phyloP scores from a whole-genome alignment of 208 protist species.

The Porcisia deanei region DNA sequence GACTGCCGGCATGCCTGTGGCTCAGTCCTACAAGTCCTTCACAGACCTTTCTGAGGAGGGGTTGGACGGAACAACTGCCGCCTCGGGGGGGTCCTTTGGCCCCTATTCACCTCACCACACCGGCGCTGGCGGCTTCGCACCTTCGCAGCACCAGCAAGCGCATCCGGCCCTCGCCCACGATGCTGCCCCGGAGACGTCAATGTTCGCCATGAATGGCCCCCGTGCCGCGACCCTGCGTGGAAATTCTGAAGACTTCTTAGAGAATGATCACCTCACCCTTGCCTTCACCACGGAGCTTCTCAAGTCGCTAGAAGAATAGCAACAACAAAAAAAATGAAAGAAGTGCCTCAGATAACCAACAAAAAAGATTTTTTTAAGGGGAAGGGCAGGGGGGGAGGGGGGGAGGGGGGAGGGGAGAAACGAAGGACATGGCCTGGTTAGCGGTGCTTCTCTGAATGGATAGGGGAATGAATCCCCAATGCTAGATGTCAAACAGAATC shows the following conservation, averaged over 20 bases:
- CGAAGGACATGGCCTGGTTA: neutral
- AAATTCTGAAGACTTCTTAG: slow-evolving; percentile 27
- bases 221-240: slow-evolving; percentile 20
- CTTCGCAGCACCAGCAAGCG: slow-evolving; percentile 16
- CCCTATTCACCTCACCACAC: slow-evolving; percentile 19
- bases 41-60: slow-evolving; percentile 35
- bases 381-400: neutral
- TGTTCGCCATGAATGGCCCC: slow-evolving; percentile 26
- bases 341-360: neutral
- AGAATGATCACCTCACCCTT: slow-evolving; percentile 38
- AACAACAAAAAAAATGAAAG: neutral
- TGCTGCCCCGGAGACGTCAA: slow-evolving; percentile 11
- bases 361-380: neutral
- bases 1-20: slow-evolving; percentile 19
- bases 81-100: slow-evolving; percentile 11
- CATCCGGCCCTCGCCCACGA: slow-evolving; percentile 6
- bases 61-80: slow-evolving; percentile 15
- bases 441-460: too few species aligned
- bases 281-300: slow-evolving; percentile 41
- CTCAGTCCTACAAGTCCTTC: slow-evolving; percentile 34
- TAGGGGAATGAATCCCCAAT: too few species aligned
- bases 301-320: slow-evolving; percentile 37
- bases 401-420: neutral
- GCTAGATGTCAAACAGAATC: neutral
- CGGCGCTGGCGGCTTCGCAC: neutral